Conservation (phyloP, 2,329 filamentous ascomycete genomes). For the Monosporascus sp. region DNA sequence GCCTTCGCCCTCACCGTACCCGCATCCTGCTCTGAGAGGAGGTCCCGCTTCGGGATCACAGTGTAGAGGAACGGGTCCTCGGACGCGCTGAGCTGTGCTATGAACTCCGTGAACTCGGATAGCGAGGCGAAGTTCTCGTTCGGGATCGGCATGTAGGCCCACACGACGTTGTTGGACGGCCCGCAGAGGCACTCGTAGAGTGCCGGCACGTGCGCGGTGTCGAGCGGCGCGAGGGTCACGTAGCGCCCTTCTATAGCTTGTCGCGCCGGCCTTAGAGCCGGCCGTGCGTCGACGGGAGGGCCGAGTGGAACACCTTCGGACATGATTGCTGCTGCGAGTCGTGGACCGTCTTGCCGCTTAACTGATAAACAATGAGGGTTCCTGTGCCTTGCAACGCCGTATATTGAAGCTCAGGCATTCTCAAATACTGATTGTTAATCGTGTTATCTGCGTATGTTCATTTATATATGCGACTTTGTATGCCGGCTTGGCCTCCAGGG, state of each 20-base stretch:
- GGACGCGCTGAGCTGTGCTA: constrained; percentile 10
- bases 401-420: no score
- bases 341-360: neutral
- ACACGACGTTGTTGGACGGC: constrained; percentile 16
- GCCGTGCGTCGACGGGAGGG: neutral
- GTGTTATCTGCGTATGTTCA: no score
- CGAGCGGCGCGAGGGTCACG: constrained; percentile 14
- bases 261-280: neutral
- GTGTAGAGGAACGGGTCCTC: constrained; percentile 19
- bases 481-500: neutral
- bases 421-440: no score
- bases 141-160: constrained; percentile 18
- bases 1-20: neutral
- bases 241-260: constrained; percentile 11
- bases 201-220: constrained; percentile 11
- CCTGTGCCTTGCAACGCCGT: no score
- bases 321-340: neutral
- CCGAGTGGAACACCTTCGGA: neutral
- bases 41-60: constrained; percentile 13
- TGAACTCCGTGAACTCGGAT: constrained; percentile 10
- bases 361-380: no score
- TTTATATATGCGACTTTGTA: no score
- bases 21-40: neutral
- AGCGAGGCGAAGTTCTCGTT: constrained; percentile 17
- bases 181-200: constrained; percentile 18